These are phyloP conservation scores for Populus ilicifolia DNA, from an alignment of 345 rosid species.

Conservation along the genomic window DNA sequence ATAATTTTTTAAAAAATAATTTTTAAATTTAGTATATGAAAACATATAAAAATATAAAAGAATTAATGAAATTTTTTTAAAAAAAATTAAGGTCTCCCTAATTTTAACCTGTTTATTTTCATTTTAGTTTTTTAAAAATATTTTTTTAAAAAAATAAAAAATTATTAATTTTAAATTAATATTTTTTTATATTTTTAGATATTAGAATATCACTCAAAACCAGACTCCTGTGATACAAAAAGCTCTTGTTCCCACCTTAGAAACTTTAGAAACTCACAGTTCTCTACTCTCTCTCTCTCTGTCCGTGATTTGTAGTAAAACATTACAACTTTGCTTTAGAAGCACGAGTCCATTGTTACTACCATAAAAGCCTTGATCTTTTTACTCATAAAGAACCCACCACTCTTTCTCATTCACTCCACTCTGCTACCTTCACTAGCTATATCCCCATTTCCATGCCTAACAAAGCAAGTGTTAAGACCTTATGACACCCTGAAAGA, in stretches of 20 bases:
- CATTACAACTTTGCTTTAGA: background rate
- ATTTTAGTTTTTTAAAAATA: too few species aligned
- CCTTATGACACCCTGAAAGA: background rate
- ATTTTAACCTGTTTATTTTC: too few species aligned
- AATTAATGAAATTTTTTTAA: too few species aligned
- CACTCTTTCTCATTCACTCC: background rate
- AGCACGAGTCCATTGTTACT: background rate
- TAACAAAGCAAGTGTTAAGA: background rate
- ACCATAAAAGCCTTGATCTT: conserved; percentile 1
- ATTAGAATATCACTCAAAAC: too few species aligned
- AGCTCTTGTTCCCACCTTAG: background rate
- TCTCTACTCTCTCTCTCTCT: background rate
- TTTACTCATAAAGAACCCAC: background rate
- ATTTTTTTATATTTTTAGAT: too few species aligned
- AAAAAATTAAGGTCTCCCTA: too few species aligned
- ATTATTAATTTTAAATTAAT: too few species aligned
- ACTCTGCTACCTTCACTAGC: background rate
- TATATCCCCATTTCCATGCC: background rate
- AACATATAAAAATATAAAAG: too few species aligned
- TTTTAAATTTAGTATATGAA: too few species aligned
- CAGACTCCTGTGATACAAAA: background rate
- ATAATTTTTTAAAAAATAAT: too few species aligned
- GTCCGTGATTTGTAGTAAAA: background rate
- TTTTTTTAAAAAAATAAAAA: too few species aligned
- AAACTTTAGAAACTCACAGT: background rate